Conservation (phyloP, 1,284 basidiomycete species). For the Cryptococcus floricola region DNA sequence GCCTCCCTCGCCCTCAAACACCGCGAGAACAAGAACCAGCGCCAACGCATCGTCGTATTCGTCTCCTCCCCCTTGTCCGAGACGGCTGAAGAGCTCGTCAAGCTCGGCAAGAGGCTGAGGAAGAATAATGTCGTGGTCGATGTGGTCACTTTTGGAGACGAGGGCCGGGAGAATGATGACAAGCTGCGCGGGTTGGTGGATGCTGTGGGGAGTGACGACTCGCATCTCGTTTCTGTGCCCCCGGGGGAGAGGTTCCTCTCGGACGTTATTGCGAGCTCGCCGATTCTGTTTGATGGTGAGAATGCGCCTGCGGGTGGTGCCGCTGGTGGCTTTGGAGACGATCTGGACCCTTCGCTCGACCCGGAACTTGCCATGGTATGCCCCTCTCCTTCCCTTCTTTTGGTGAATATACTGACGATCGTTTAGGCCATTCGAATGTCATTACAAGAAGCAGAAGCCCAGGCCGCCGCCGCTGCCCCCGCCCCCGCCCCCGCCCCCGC, state of each 20-base stretch:
- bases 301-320: constrained; percentile 56
- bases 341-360: constrained; percentile 86
- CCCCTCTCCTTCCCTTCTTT: neutral
- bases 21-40: constrained; percentile 95
- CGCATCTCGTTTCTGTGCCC: constrained; percentile 74
- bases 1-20: constrained; percentile 97
- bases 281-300: constrained; percentile 77
- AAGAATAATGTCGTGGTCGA: constrained; percentile 99
- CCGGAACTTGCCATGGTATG: constrained; percentile 94
- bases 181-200: constrained; percentile 49
- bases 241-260: constrained; percentile 76
- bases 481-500: neutral
- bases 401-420: neutral
- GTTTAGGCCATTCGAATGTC: constrained; percentile 89
- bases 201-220: constrained; percentile 15
- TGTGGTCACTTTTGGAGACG: constrained; percentile 67
- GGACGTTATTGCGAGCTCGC: constrained; percentile 74
- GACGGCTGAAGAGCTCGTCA: constrained; percentile 72
- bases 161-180: constrained; percentile 47
- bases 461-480: constrained; percentile 51
- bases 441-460: constrained; percentile 89
- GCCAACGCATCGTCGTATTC: constrained; percentile 91
- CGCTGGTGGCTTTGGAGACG: constrained; percentile 59
- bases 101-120: constrained; percentile 93
- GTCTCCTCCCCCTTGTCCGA: constrained; percentile 73